Conservation (phyloP, 2,329 filamentous ascomycete species). For the Neonectria coccinea region DNA sequence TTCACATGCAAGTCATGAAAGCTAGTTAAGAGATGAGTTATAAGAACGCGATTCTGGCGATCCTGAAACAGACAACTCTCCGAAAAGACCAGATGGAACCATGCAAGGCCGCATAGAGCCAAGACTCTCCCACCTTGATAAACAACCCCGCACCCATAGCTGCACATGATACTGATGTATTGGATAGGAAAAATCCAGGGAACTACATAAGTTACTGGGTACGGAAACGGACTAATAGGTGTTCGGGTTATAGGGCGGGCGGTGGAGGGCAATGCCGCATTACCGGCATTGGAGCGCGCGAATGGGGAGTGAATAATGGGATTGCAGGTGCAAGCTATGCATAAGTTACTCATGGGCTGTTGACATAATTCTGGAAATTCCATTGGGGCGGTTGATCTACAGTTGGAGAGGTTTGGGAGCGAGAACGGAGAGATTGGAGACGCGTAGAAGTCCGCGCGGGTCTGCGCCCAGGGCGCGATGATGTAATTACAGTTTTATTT, state of each 20-base stretch:
- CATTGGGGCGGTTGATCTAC: not conserved
- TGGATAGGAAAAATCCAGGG: not conserved
- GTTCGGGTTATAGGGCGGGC: not conserved
- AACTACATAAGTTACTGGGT: not conserved
- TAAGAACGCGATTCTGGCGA: not conserved
- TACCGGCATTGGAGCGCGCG: not conserved
- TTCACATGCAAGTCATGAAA: not conserved
- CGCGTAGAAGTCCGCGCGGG: not conserved
- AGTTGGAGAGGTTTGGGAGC: constrained; percentile 1
- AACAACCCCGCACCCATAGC: constrained; percentile 15
- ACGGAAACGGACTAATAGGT: not conserved
- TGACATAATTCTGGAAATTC: constrained; percentile 2
- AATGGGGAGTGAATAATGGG: not conserved
- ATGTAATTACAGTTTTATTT: not conserved
- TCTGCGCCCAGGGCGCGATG: constrained; percentile 7
- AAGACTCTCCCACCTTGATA: constrained; percentile 1
- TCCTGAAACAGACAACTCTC: constrained; percentile 28
- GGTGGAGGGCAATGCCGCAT: constrained; percentile 1
- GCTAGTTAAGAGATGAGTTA: not conserved
- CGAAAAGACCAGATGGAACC: constrained; percentile 9
- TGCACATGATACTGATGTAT: constrained; percentile 8
- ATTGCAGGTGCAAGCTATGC: not conserved
- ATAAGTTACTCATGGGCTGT: not conserved
- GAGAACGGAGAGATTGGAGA: constrained; percentile 8
- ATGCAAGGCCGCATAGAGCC: not conserved